Evolutionary conservation across 148 eudicot genomes (phyloP).

Genomic region (Rhododendron ferrugineum): DNA sequence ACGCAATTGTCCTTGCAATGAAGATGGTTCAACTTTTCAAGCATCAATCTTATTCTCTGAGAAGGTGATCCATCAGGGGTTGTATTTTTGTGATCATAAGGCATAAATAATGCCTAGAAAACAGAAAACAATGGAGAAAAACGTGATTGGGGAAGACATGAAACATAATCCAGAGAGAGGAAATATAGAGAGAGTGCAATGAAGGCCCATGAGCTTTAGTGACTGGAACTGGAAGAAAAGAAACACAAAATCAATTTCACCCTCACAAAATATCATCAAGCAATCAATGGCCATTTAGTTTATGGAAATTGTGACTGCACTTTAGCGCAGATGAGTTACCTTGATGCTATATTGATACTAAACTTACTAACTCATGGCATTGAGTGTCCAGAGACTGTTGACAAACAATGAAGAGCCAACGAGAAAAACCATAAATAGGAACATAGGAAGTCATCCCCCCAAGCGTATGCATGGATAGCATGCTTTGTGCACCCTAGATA

Average conservation of each 20-base stretch:
- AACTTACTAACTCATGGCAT: not conserved
- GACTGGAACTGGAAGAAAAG: not conserved
- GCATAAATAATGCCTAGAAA: conserved; percentile 90
- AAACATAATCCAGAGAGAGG: not conserved
- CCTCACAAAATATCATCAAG: not conserved
- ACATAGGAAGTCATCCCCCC: not conserved
- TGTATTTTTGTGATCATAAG: conserved; percentile 91
- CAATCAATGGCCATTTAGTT: not conserved
- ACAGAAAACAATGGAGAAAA: conserved; percentile 14
- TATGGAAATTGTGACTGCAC: not conserved
- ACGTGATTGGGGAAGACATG: conserved; percentile 1
- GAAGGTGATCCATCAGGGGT: conserved; percentile 73
- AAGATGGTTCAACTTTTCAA: conserved; percentile 63
- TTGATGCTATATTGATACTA: not conserved
- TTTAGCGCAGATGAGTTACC: not conserved
- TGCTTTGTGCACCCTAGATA: not conserved
- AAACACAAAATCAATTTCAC: not conserved
- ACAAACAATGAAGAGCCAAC: not conserved
- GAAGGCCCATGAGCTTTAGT: not conserved
- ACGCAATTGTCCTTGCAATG: conserved; percentile 73
- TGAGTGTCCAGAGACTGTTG: not conserved
- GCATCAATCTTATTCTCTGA: conserved; percentile 59
- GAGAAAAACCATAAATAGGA: not conserved
- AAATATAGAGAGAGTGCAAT: not conserved
- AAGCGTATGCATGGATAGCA: not conserved